Evolutionary conservation across 352 stramenopile species (phyloP).

Genomic region (Globisporangium ultimum): DNA sequence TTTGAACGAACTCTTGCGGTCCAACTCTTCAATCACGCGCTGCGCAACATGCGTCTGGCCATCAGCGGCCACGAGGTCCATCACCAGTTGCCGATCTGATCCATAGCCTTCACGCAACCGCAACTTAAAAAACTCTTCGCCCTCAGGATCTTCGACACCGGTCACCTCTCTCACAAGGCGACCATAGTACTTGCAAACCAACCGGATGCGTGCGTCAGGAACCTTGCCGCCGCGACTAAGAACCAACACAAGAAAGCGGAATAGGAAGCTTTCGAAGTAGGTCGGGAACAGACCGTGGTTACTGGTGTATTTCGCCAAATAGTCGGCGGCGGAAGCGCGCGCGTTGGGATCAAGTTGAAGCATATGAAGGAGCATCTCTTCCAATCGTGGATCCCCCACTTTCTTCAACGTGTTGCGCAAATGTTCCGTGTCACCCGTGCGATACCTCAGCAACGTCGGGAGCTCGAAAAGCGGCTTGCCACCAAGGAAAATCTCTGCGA

Average conservation of each 20-base stretch:
- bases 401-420: conserved; percentile 89
- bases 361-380: conserved; percentile 93
- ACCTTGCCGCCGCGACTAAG: conserved; percentile 77
- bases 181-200: conserved; percentile 93
- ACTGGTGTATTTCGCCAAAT: conserved; percentile 86
- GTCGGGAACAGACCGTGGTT: conserved; percentile 60
- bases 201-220: conserved; percentile 90
- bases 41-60: conserved; percentile 64
- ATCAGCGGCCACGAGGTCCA: conserved; percentile 40
- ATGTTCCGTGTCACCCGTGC: conserved; percentile 66
- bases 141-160: conserved; percentile 88
- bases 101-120: conserved; percentile 83
- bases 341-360: conserved; percentile 88
- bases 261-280: conserved; percentile 89
- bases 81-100: conserved; percentile 53
- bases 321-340: conserved; percentile 84
- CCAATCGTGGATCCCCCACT: conserved; percentile 86
- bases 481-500: conserved; percentile 95
- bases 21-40: conserved; percentile 66
- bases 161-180: conserved; percentile 88
- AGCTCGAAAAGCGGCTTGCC: conserved; percentile 95
- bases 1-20: conserved; percentile 39
- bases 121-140: conserved; percentile 88
- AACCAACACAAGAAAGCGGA: conserved; percentile 85
- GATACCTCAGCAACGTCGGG: conserved; percentile 86